Conservation (phyloP, 192 early-diverging fungal genomes). For the Phlyctochytrium arcticum region DNA sequence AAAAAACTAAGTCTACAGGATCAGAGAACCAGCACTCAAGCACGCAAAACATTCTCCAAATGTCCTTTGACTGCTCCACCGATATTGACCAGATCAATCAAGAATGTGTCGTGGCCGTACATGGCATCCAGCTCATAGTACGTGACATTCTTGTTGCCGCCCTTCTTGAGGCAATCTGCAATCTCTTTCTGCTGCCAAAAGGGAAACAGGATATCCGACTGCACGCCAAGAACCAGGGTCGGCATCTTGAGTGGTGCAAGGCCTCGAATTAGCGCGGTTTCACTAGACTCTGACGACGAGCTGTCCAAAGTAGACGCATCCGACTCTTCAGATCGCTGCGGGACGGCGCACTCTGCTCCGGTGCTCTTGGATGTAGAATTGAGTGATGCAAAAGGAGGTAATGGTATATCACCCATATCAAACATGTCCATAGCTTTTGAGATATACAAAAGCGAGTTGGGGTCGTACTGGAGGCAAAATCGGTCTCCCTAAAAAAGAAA, state of each 20-base stretch:
- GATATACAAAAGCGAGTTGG: slow-evolving; percentile 89
- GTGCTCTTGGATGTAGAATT: not conserved
- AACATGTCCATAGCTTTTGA: slow-evolving; percentile 99
- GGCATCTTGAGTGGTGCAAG: slow-evolving; percentile 68
- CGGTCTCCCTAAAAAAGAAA: slow-evolving; percentile 66
- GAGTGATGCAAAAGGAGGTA: not conserved
- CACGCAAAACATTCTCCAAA: slow-evolving; percentile 31
- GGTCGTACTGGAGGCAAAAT: slow-evolving; percentile 89
- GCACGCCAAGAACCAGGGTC: slow-evolving; percentile 87
- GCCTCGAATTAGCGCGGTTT: slow-evolving; percentile 67
- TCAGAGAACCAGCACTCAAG: no score
- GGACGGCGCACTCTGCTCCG: not conserved
- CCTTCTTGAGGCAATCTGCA: slow-evolving; percentile 75
- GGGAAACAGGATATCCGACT: slow-evolving; percentile 94
- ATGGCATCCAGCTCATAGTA: slow-evolving; percentile 96
- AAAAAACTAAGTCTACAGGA: no score
- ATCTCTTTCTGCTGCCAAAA: slow-evolving; percentile 95
- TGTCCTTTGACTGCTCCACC: slow-evolving; percentile 92
- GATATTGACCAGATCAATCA: slow-evolving; percentile 85
- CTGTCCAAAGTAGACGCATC: slow-evolving; percentile 39
- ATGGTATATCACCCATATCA: slow-evolving; percentile 57
- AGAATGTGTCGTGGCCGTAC: slow-evolving; percentile 97
- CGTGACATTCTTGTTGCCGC: slow-evolving; percentile 85
- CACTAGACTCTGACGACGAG: no score
- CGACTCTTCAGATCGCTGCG: not conserved